Base-by-base conservation (phyloP, 1,284 basidiomycete genomes). In the Apiotrichum mycotoxinovorans region DNA sequence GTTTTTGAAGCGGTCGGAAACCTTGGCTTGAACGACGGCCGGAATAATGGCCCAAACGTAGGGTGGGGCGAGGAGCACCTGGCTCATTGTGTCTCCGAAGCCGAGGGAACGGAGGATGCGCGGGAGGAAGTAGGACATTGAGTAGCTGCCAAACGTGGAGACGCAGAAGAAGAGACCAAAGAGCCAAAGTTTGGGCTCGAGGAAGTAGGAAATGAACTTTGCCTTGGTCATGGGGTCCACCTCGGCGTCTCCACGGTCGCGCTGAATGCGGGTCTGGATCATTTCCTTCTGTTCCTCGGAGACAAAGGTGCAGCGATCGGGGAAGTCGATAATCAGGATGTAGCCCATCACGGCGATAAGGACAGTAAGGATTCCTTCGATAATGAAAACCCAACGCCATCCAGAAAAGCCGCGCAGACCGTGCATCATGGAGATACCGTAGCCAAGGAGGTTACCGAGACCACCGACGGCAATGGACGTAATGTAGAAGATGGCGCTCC, bases 261-360 rank as follows among this genome's bases (percentile, higher is more conserved):
- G 61, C 53, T 80, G 63, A 54, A 81, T 77, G 25, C 79, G 71
- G 15, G 71, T 66, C 22, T 73, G 64, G 51, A 79, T 66, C 58
- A 78, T 68, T 34, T 67, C 66, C 40, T 67, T 74, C 60, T 80
- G 72, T 20, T 75, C 71, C 7, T 60, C 58, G 4, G 63, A 72
- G 23, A 81, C 68, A 72, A 80, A 80, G 23, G 62, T 78, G 50
- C 70, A 72, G 65, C 76, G 73, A 64, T 79, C 78, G 23, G 80
- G 80, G 73, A 80, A 79, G 66, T 80, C 78, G 57, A 76, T 70
- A 30, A 72, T 62, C 41, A 69, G 51, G 38, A 72, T 51, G 38
- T 52, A 57, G n/a, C 69, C 69, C 26, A 72, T 30, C 26, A 73
- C 10, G 9, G 68, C 74, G 40, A 77, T 65, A 7, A 52, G 64